Evolutionary conservation across 2,329 filamentous ascomycete species (phyloP).

Genomic region (Fusarium stilboides): DNA sequence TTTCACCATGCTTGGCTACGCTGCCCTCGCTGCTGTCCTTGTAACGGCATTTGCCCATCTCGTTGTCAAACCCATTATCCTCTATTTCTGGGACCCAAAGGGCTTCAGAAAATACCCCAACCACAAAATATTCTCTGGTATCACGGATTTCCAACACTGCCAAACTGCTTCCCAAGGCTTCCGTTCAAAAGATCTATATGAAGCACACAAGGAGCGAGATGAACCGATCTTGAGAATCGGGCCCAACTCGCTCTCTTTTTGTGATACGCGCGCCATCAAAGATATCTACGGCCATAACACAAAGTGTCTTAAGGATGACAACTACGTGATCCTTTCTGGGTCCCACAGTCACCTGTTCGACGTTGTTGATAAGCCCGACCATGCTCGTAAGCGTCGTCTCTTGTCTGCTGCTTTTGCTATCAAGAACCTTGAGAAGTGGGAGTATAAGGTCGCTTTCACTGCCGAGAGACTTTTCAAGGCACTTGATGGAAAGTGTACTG

Average conservation of each 20-base stretch:
- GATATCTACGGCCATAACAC: constrained; percentile 63
- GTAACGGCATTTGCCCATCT: constrained; percentile 26
- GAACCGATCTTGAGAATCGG: constrained; percentile 50
- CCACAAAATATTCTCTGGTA: constrained; percentile 34
- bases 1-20: constrained; percentile 6
- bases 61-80: constrained; percentile 26
- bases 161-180: constrained; percentile 48
- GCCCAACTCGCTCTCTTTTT: constrained; percentile 47
- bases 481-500: constrained; percentile 60
- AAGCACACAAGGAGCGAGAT: constrained; percentile 59
- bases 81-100: constrained; percentile 54
- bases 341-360: constrained; percentile 67
- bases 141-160: constrained; percentile 37
- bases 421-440: constrained; percentile 69
- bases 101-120: constrained; percentile 44
- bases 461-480: constrained; percentile 59
- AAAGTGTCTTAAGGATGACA: constrained; percentile 63
- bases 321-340: constrained; percentile 61
- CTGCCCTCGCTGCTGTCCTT: constrained; percentile 21
- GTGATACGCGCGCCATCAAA: constrained; percentile 38
- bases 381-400: constrained; percentile 65
- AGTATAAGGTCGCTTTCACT: constrained; percentile 69
- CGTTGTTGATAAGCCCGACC: constrained; percentile 65
- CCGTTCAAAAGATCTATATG: constrained; percentile 63
- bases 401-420: constrained; percentile 66